These are phyloP conservation scores for Talaromyces nanjingensis DNA, from an alignment of 495 filamentous ascomycete genomes.

Conservation along the genomic window DNA sequence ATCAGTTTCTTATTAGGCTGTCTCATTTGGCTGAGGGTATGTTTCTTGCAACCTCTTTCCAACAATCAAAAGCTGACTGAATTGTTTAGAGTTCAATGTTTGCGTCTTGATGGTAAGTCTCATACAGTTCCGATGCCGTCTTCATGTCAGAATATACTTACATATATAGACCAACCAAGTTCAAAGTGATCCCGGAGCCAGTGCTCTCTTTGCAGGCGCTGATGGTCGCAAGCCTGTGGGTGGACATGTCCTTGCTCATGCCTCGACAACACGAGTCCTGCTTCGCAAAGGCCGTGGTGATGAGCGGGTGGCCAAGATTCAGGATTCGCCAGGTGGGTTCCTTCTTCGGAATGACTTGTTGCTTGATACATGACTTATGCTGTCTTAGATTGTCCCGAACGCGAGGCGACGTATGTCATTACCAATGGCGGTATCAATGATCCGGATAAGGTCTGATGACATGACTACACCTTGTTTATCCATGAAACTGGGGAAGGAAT, in stretches of 20 bases:
- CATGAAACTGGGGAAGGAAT: neutral
- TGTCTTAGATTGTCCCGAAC: slow-evolving; percentile 59
- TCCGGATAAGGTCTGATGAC: slow-evolving; percentile 49
- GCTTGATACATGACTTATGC: neutral
- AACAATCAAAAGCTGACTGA: neutral
- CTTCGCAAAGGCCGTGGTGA: slow-evolving; percentile 72
- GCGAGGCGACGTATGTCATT: slow-evolving; percentile 73
- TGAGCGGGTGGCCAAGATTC: slow-evolving; percentile 73
- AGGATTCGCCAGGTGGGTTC: slow-evolving; percentile 62
- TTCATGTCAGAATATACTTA: neutral
- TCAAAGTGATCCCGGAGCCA: slow-evolving; percentile 74
- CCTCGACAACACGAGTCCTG: slow-evolving; percentile 66
- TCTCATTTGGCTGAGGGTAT: slow-evolving; percentile 68
- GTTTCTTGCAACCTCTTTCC: neutral
- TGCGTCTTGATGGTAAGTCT: slow-evolving; percentile 59
- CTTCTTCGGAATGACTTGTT: neutral
- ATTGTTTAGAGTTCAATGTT: slow-evolving; percentile 65
- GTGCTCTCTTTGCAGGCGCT: slow-evolving; percentile 69
- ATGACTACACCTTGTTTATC: neutral
- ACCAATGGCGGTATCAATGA: slow-evolving; percentile 72
- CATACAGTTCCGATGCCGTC: neutral
- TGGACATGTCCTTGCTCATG: slow-evolving; percentile 75
- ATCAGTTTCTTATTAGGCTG: slow-evolving; percentile 61
- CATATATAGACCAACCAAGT: slow-evolving; percentile 65
- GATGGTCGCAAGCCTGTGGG: slow-evolving; percentile 72